A percentile compares a stretch with the other conserved stretches of the same genome.
Evolutionary conservation across 2,329 filamentous ascomycete species (phyloP).

Genomic region (Aspergillus sp.): DNA sequence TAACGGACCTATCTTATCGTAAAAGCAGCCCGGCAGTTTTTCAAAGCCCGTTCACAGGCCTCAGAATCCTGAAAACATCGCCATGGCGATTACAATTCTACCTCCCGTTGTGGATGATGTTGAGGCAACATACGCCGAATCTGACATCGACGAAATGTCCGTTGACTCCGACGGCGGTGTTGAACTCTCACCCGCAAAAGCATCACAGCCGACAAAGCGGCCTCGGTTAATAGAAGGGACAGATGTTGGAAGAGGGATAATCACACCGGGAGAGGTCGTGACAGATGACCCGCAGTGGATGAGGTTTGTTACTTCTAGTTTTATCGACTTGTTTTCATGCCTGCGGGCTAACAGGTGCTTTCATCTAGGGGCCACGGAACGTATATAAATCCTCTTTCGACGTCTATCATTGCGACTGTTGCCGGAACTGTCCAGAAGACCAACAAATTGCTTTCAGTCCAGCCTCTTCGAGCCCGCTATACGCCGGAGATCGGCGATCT

Average conservation of each 20-base stretch:
- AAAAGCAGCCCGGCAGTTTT: background rate
- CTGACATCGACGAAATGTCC: conserved; percentile 52
- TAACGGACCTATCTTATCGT: background rate
- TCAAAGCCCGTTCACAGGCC: background rate
- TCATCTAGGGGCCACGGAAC: conserved; percentile 81
- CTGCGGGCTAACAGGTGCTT: conserved; percentile 28
- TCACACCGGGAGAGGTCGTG: conserved; percentile 86
- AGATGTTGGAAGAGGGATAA: conserved; percentile 53
- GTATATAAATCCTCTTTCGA: conserved; percentile 62
- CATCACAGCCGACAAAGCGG: conserved; percentile 40
- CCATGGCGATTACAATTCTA: conserved; percentile 62
- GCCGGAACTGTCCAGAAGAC: conserved; percentile 88
- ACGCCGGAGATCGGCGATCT: conserved; percentile 95
- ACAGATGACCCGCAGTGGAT: conserved; percentile 97
- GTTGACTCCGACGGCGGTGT: conserved; percentile 47
- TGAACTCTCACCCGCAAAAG: conserved; percentile 27
- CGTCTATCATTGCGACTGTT: conserved; percentile 81
- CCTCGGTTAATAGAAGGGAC: conserved; percentile 29
- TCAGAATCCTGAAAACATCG: background rate
- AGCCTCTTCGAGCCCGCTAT: conserved; percentile 87
- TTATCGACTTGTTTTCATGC: background rate
- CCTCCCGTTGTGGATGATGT: conserved; percentile 47
- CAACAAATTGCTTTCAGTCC: conserved; percentile 93
- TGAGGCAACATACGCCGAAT: conserved; percentile 32
- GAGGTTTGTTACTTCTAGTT: conserved; percentile 44